Evolutionary conservation across 441 rosid species (phyloP), one percentile per base, ranked within the genome.

Genomic region (Raphanus hybrid): DNA sequence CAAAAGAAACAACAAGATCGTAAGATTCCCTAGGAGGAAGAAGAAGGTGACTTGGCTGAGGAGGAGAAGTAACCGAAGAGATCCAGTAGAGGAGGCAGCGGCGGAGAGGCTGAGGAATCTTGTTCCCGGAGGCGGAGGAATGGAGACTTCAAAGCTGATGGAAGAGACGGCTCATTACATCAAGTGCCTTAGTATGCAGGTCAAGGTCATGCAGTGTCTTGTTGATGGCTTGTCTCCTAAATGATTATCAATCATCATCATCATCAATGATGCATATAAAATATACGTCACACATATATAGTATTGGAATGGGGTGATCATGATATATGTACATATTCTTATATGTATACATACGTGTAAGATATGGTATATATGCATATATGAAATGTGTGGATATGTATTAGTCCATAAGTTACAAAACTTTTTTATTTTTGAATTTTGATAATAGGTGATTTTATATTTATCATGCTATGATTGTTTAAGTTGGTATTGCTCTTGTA

Each of bases 131-230:
- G 89, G 92, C 2, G 84, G 80, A 63, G 60, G 41, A 26, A 88
- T 88, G 92, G 86, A 88, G 58, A 77, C 76, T 18, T 76, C 81
- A 71, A 77, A 68, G 67, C 75, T 88, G 34, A 69, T 88, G 84
- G 89, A 85, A 70, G 92, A 88, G 65, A 81, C 90, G 37, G 87
- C 85, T 65, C 84, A 88, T 83, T 88, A 85, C 73, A 77, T 88
- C 35, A 80, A 77, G 83, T 85, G 90, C 65, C 90, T 88, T 61
- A 79, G 75, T 11, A 77, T 86, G 20, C 92, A 88, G 70, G 92
- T 88, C 18, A 77, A 64, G 41, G 81, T 81, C 68, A 81, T 81
- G 84, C 81, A 77, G 50, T 43, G 59, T 64, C 55, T 81, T 12
- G 81, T 77, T 73, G 73, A 81, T 73, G 72, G 78, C 41, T 62